Evolutionary conservation across 1,284 basidiomycete genomes (phyloP), one percentile per base, ranked within the genome.

Genomic region (Stygiomarasmius scandens): DNA sequence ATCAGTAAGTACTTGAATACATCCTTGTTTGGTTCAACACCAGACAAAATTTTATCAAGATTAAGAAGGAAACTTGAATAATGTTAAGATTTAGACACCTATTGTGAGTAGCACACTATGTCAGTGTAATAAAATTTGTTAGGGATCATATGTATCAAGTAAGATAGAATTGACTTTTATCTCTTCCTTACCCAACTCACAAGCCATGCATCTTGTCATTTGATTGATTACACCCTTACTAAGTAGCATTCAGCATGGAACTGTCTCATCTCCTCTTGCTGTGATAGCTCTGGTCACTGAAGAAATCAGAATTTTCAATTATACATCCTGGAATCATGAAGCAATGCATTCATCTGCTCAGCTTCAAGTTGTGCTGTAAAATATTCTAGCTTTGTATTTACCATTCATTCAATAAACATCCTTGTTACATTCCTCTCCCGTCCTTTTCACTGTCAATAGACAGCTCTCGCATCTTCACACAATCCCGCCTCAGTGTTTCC

Each of bases 201-300:
- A 90, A 3, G 93, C 92, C 81, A 94, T 84, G 73, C 89, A 93
- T 61, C 90, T 82, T 19, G 77, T 86, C 86, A 93, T 90, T 73
- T 94, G 92, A 46, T 92, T 71, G 6, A 94, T 88, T 2, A 87
- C 92, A 2, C 88, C 85, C 74, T 94, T 94, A 73, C 87, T 90
- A 53, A n/a, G n/a, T n/a, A n/a, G n/a, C n/a, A 85, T 81, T 72
- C 92, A 93, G 75, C 92, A 92, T 20, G 89, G 84, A 47, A 86
- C 81, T 87, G 87, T 92, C n/a, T 85, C 80, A 63, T 86, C 83
- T 59, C 82, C 86, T 85, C 89, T 23, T 3, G 46, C 29, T 12
- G 12, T 32, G 29, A 32, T 32, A 32, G 29, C 86, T 16, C 92
- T 93, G 47, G 89, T 91, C 90, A 95, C 93, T 58, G 90, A 93